These are phyloP conservation scores for Rhododendron vialii DNA, from an alignment of 148 eudicot species.

Conservation along the genomic window DNA sequence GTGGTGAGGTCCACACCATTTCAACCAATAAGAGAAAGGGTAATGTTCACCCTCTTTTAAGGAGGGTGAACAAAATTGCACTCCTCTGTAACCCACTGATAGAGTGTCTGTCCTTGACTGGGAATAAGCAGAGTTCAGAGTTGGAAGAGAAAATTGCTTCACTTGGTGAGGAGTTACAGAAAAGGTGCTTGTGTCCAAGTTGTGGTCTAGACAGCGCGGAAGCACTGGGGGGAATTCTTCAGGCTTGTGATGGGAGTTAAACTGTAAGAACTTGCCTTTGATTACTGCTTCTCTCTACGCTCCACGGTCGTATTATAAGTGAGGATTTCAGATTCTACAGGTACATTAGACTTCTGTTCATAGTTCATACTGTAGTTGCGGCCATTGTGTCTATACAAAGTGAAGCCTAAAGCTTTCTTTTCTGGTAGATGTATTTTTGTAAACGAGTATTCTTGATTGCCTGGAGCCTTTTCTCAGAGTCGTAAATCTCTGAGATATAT, in stretches of 20 bases:
- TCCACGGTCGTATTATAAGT: not conserved
- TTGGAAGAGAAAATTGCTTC: slow-evolving; percentile 48
- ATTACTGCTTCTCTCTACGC: not conserved
- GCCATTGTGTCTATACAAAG: not conserved
- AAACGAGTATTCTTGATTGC: not conserved
- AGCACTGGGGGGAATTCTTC: slow-evolving; percentile 51
- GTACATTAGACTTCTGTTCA: not conserved
- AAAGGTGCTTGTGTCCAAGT: slow-evolving; percentile 54
- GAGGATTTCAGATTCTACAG: not conserved
- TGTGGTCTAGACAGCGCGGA: slow-evolving; percentile 62
- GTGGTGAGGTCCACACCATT: no score
- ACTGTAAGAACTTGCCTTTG: slow-evolving; percentile 11
- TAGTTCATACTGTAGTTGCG: not conserved
- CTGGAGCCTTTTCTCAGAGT: no score
- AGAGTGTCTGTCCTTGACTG: slow-evolving; percentile 35
- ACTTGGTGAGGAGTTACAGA: slow-evolving; percentile 71
- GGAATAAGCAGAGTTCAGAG: slow-evolving; percentile 60
- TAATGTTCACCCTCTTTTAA: no score
- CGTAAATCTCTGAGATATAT: no score
- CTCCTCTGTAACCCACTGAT: not conserved
- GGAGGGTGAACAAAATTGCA: no score
- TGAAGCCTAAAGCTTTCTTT: not conserved
- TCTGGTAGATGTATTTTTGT: not conserved
- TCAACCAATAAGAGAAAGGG: no score
- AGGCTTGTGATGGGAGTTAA: slow-evolving; percentile 23